Base-by-base conservation (phyloP, 768 basidiomycete species). In the Boletellus ananas region DNA sequence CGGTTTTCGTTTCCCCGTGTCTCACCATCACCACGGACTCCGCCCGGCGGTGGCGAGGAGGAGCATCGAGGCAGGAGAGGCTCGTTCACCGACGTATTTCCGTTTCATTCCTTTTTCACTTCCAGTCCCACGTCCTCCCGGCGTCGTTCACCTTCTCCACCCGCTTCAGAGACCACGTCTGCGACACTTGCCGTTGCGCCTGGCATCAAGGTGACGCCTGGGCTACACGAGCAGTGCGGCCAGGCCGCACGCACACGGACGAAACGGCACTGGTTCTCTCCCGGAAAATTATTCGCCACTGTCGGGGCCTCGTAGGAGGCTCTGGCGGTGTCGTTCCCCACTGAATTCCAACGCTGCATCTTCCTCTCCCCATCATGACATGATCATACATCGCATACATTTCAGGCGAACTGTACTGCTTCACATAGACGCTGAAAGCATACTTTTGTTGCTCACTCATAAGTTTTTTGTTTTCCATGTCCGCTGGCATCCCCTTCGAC, bases 231-330 rank as follows among this genome's bases (percentile, higher is more conserved):
- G 43, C 61, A 62, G 34, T 70, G 67, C 59, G 68, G 69, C 34
- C 62, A 67, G 45, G 67, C 57, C 18, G 59, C 63, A 33, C 63
- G 67, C 29, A 66, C 66, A 55, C 70, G 76, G 50, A 65, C 76
- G 50, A 70, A 73, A 58, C 73, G 76, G 34, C 69, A 73, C 56
- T 82, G 80, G 80, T 80, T 81, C 62, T 74, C 75, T 47, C 72
- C 78, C 25, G 74, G 74, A 63, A 75, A 75, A 65, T 60, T 81
- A 55, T 78, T 79, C 57, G 61, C 73, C 54, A 70, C 75, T 42
- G 60, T 73, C 47, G 72, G 72, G 47, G 71, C 67, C 40, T 62
- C 67, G 49, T 69, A 68, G 67, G 52, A 39, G 31, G 27, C 25
- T 23, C 41, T 35, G n/a, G 29, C 4, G 12, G 14, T 34, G 41